phyloP scores from a whole-genome alignment of 2,329 filamentous ascomycete genomes.

The Penicillium sp. region DNA sequence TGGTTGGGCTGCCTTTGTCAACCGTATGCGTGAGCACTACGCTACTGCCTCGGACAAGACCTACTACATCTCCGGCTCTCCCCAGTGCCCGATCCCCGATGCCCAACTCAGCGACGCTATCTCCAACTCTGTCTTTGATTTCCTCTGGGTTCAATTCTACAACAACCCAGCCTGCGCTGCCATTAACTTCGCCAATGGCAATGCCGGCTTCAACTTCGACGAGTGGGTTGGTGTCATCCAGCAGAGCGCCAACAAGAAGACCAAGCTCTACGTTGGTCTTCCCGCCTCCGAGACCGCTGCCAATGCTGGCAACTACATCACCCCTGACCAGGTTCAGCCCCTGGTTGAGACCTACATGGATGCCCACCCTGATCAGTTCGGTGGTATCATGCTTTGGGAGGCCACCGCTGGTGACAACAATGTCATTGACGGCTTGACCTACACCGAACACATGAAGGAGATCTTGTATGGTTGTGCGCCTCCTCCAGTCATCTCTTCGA shows the following conservation, averaged over 20 bases:
- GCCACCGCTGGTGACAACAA: conserved; percentile 53
- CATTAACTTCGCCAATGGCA: conserved; percentile 40
- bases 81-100: conserved; percentile 56
- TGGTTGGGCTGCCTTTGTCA: conserved; percentile 52
- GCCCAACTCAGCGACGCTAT: conserved; percentile 50
- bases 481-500: conserved; percentile 13
- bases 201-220: conserved; percentile 48
- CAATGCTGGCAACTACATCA: conserved; percentile 47
- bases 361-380: conserved; percentile 49
- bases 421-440: conserved; percentile 45
- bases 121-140: conserved; percentile 50
- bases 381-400: conserved; percentile 63
- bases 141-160: conserved; percentile 59
- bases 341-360: conserved; percentile 48
- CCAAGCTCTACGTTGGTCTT: conserved; percentile 59
- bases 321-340: conserved; percentile 46
- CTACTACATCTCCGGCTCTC: conserved; percentile 56
- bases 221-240: conserved; percentile 47
- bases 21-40: conserved; percentile 48
- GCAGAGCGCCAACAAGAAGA: conserved; percentile 40
- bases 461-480: conserved; percentile 36
- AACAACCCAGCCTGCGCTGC: conserved; percentile 56
- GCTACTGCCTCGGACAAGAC: conserved; percentile 30
- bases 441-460: conserved; percentile 52
- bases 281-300: conserved; percentile 37